Conservation (phyloP, 179 eudicot genomes). For the Heliamphora pulchella region DNA sequence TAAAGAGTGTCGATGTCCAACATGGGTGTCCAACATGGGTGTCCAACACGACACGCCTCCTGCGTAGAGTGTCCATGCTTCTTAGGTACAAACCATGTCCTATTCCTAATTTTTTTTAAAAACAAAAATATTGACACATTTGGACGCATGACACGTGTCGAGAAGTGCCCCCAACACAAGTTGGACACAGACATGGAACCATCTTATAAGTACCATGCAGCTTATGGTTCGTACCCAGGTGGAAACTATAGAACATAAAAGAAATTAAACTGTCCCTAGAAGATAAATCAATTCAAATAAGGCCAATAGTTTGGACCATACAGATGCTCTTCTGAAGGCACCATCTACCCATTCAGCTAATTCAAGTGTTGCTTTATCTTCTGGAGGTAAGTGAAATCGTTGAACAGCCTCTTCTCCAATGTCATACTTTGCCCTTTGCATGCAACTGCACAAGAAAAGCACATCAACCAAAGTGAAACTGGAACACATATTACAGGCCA, state of each 20-base stretch:
- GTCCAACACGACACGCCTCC: no score
- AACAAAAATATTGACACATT: no score
- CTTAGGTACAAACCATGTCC: no score
- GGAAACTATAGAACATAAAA: background rate
- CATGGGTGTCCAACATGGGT: no score
- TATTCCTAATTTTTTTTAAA: no score
- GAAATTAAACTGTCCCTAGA: background rate
- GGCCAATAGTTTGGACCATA: slow-evolving; percentile 31
- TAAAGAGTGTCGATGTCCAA: no score
- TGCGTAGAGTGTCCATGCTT: no score
- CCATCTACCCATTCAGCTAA: slow-evolving; percentile 95
- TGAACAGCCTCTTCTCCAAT: slow-evolving; percentile 96
- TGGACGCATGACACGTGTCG: background rate
- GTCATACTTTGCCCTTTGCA: slow-evolving; percentile 89
- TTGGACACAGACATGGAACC: background rate
- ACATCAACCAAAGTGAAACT: slow-evolving; percentile 4
- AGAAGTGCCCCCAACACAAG: background rate
- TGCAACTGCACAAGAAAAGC: slow-evolving; percentile 54
- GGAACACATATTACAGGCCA: background rate
- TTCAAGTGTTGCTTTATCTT: slow-evolving; percentile 91
- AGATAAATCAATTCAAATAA: slow-evolving; percentile 9
- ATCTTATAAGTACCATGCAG: background rate
- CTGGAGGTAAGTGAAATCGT: slow-evolving; percentile 83
- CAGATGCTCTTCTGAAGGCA: slow-evolving; percentile 78
- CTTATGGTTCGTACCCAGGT: background rate